Evolutionary conservation across 2,329 filamentous ascomycete genomes (phyloP).

Genomic region (Cladorrhinum sp.): DNA sequence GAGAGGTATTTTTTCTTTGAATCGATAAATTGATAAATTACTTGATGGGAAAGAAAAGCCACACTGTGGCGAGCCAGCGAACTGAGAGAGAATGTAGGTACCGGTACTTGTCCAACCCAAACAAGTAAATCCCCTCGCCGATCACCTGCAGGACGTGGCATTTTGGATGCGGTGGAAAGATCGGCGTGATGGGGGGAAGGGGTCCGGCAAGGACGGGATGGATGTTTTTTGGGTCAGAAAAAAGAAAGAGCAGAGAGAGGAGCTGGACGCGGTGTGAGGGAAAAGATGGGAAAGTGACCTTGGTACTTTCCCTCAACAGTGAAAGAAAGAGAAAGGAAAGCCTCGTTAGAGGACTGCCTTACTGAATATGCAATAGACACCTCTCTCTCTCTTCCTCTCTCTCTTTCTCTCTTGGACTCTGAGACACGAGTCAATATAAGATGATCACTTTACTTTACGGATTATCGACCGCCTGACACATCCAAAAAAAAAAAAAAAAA

Average conservation of each 20-base stretch:
- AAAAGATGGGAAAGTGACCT: constrained; percentile 2
- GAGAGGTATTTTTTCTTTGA: background rate
- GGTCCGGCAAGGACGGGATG: background rate
- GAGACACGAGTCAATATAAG: too few relatives aligned
- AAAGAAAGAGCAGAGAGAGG: background rate
- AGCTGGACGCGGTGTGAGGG: background rate
- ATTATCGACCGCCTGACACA: too few relatives aligned
- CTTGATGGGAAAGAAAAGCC: background rate
- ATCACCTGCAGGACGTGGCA: background rate
- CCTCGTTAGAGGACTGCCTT: background rate
- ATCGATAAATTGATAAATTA: background rate
- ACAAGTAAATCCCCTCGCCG: background rate
- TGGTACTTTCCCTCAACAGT: background rate
- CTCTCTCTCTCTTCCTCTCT: too few relatives aligned
- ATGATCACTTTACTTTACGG: too few relatives aligned
- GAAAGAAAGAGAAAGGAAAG: too few relatives aligned
- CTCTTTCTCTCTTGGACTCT: too few relatives aligned
- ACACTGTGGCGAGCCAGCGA: background rate
- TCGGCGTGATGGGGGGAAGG: background rate
- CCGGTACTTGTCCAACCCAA: background rate
- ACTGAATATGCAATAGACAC: background rate
- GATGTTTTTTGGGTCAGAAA: background rate
- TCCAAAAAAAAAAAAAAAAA: too few relatives aligned
- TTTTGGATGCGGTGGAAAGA: background rate
- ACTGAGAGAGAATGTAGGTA: background rate